Conservation (phyloP, 148 eudicot species). For the Silene conica region DNA sequence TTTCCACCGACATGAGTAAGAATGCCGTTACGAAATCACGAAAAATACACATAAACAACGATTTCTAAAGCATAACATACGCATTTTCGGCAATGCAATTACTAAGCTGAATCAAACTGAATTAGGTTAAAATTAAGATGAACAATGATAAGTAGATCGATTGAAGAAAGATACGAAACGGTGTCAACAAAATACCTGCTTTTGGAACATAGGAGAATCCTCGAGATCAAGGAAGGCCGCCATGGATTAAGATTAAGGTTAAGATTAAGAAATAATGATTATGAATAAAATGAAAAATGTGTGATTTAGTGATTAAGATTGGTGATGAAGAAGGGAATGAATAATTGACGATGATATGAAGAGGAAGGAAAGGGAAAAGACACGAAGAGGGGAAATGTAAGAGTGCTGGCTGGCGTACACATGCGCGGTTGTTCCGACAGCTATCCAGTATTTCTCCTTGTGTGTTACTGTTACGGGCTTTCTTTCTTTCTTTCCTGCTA, state of each 20-base stretch:
- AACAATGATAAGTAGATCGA: neutral
- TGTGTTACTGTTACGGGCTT: too few relatives aligned
- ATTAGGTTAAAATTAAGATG: too few relatives aligned
- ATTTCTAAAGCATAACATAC: neutral
- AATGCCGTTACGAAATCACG: neutral
- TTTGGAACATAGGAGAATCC: slow-evolving; percentile 73
- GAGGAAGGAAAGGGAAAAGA: too few relatives aligned
- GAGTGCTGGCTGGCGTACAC: neutral
- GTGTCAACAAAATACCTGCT: slow-evolving; percentile 36
- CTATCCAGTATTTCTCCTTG: neutral
- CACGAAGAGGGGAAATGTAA: neutral
- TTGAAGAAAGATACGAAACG: neutral
- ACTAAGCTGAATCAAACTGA: neutral
- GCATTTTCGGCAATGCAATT: neutral
- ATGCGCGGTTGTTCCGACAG: slow-evolving; percentile 5
- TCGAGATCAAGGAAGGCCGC: slow-evolving; percentile 57
- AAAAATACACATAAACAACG: neutral
- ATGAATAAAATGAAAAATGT: neutral
- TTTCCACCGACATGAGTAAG: neutral
- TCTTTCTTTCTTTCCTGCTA: too few relatives aligned
- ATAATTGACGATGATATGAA: neutral
- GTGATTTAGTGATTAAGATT: neutral
- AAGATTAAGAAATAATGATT: neutral
- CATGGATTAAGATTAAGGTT: slow-evolving; percentile 29
- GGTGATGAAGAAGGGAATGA: neutral